phyloP scores from a whole-genome alignment of 768 basidiomycete genomes.

The Termitomyces sp. region DNA sequence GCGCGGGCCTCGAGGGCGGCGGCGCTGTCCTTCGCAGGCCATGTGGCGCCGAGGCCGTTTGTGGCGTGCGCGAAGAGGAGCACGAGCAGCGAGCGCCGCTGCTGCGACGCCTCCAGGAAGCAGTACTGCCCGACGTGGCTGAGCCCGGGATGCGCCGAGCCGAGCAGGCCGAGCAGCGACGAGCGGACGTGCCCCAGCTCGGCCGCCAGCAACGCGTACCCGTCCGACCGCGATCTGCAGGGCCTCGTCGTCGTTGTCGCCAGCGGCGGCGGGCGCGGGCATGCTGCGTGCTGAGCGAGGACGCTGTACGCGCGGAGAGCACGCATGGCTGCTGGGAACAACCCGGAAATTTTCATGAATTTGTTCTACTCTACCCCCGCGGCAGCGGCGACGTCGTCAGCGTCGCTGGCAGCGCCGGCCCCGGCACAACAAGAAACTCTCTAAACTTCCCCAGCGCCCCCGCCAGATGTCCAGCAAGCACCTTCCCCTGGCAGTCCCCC shows the following conservation, averaged over 20 bases:
- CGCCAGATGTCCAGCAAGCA: slow-evolving; percentile 37
- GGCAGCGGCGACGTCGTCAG: slow-evolving; percentile 28
- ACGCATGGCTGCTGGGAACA: background rate
- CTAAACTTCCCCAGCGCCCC: slow-evolving; percentile 38
- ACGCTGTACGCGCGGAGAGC: slow-evolving; percentile 28
- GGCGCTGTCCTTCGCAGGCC: slow-evolving; percentile 53
- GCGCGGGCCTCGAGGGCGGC: slow-evolving; percentile 44
- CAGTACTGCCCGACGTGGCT: slow-evolving; percentile 89
- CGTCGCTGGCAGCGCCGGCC: slow-evolving; percentile 22
- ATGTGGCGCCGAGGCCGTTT: slow-evolving; percentile 76
- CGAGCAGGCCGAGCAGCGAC: slow-evolving; percentile 72
- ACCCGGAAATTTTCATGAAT: too few species aligned
- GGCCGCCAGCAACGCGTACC: slow-evolving; percentile 52
- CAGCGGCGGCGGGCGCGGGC: slow-evolving; percentile 5
- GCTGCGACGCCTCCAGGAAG: slow-evolving; percentile 85
- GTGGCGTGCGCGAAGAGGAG: slow-evolving; percentile 89
- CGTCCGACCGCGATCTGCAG: too few species aligned
- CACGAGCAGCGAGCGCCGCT: slow-evolving; percentile 84
- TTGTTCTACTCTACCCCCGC: slow-evolving; percentile 8
- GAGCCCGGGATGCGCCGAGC: slow-evolving; percentile 84
- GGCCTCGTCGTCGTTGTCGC: slow-evolving; percentile 42
- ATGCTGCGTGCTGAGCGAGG: slow-evolving; percentile 21
- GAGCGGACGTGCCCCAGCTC: slow-evolving; percentile 70
- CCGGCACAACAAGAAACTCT: slow-evolving; percentile 26
- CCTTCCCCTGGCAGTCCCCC: slow-evolving; percentile 28